phyloP scores from a whole-genome alignment of 164 flowering plant species.

The Nelumbo lutea region DNA sequence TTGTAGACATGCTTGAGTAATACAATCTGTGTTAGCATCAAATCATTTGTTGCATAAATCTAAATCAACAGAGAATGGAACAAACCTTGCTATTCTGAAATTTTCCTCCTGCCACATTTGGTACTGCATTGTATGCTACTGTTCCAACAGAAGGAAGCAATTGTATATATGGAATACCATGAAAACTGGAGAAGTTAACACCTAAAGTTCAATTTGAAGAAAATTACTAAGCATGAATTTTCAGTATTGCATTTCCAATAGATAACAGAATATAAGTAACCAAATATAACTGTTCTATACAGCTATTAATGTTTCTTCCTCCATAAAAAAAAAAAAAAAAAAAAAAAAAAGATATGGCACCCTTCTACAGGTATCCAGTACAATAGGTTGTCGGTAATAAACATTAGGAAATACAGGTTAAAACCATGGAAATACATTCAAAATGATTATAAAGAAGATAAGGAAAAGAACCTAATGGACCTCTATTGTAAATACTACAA shows the following conservation, averaged over 20 bases:
- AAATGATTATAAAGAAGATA: too few relatives aligned
- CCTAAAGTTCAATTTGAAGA: constrained; percentile 36
- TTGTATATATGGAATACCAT: constrained; percentile 43
- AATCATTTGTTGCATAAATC: neutral
- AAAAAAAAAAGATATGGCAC: too few relatives aligned
- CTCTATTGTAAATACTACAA: too few relatives aligned
- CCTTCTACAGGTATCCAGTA: too few relatives aligned
- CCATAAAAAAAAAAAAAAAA: neutral
- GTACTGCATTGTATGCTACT: constrained; percentile 43
- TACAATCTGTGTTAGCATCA: too few relatives aligned
- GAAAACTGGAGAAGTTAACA: constrained; percentile 49
- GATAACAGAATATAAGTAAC: constrained; percentile 6
- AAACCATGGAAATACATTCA: too few relatives aligned
- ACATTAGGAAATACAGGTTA: too few relatives aligned
- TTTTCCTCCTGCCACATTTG: constrained; percentile 54
- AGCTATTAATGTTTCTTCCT: neutral
- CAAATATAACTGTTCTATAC: neutral
- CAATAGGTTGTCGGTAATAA: too few relatives aligned
- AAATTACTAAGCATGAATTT: constrained; percentile 19
- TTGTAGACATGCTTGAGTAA: too few relatives aligned
- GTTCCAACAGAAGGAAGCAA: constrained; percentile 52
- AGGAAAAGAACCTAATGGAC: too few relatives aligned
- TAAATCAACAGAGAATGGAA: constrained; percentile 8
- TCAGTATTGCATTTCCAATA: neutral
- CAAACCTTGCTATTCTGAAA: constrained; percentile 68